A percentile compares a stretch with the other conserved stretches of the same genome.
Conservation (phyloP, 192 early-diverging fungal genomes). For the Jimgerdemannia lactiflua region DNA sequence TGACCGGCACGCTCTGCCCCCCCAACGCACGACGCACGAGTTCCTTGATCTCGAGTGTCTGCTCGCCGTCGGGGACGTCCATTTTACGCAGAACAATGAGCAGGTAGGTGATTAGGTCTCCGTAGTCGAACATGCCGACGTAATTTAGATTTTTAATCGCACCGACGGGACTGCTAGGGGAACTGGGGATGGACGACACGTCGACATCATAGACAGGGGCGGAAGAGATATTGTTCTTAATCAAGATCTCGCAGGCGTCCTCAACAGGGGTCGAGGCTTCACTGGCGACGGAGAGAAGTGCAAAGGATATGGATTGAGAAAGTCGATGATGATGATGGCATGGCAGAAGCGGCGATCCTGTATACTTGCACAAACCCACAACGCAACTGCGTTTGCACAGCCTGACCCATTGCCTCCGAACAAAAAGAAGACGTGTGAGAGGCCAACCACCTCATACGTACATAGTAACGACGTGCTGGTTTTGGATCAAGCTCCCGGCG, state of each 20-base stretch:
- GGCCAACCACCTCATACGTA: too few relatives aligned
- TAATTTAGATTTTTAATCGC: constrained; percentile 40
- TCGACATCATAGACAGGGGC: constrained; percentile 70
- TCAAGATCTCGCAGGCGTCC: constrained; percentile 68
- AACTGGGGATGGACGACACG: not conserved
- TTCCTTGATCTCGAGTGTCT: constrained; percentile 40
- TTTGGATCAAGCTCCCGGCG: too few relatives aligned
- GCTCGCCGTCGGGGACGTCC: constrained; percentile 30
- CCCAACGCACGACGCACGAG: constrained; percentile 48
- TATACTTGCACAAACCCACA: too few relatives aligned
- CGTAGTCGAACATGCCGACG: constrained; percentile 87
- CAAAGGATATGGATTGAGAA: too few relatives aligned
- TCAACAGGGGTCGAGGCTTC: constrained; percentile 59
- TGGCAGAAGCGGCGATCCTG: too few relatives aligned
- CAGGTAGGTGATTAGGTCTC: constrained; percentile 77
- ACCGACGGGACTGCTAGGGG: constrained; percentile 3
- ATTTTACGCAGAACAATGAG: constrained; percentile 51
- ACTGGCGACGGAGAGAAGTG: constrained; percentile 16
- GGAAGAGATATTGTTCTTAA: constrained; percentile 73
- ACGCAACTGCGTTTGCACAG: too few relatives aligned
- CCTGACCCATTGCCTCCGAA: too few relatives aligned
- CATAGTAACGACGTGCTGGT: too few relatives aligned
- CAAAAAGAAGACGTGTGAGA: too few relatives aligned
- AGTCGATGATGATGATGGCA: too few relatives aligned
- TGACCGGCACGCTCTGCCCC: constrained; percentile 55